Evolutionary conservation across 192 early-diverging fungal genomes (phyloP).

Genomic region (Gaertneriomyces semiglobifer): DNA sequence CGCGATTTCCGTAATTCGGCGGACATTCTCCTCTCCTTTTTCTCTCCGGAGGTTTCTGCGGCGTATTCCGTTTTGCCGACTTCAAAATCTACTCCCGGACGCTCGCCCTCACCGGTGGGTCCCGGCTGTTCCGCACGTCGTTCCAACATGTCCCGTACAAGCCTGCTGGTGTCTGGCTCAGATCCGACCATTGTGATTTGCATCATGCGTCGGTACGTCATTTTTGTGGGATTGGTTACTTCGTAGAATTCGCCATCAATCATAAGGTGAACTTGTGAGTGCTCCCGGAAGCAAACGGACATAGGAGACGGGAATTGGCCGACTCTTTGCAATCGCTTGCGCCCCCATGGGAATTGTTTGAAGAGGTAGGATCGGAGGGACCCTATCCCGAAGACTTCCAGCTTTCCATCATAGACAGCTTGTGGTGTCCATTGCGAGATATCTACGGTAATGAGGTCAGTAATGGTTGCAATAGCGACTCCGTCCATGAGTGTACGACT

Average conservation of each 20-base stretch:
- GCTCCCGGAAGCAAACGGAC: conserved; percentile 52
- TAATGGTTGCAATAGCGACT: too few relatives aligned
- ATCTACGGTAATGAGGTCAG: conserved; percentile 20
- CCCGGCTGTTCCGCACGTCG: conserved; percentile 14
- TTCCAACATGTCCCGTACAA: conserved; percentile 48
- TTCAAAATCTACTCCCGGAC: conserved; percentile 22
- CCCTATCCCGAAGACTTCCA: conserved; percentile 65
- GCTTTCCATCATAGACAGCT: conserved; percentile 61
- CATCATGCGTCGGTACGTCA: conserved; percentile 60
- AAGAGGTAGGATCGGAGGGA: conserved; percentile 59
- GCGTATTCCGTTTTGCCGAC: conserved; percentile 25
- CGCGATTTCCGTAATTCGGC: not conserved
- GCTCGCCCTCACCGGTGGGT: conserved; percentile 20
- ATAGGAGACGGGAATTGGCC: conserved; percentile 64
- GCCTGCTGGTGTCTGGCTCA: conserved; percentile 47
- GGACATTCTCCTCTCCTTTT: conserved; percentile 7
- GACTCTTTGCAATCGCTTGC: conserved; percentile 58
- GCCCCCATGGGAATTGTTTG: conserved; percentile 57
- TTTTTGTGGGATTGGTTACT: conserved; percentile 53
- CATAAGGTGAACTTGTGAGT: conserved; percentile 59
- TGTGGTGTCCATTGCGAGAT: conserved; percentile 59
- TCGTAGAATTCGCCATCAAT: conserved; percentile 79
- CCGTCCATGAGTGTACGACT: too few relatives aligned
- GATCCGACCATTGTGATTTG: conserved; percentile 65
- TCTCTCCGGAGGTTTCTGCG: conserved; percentile 14